Base-by-base conservation (phyloP, 2,329 filamentous ascomycete genomes). In the Hansfordia pulvinata region DNA sequence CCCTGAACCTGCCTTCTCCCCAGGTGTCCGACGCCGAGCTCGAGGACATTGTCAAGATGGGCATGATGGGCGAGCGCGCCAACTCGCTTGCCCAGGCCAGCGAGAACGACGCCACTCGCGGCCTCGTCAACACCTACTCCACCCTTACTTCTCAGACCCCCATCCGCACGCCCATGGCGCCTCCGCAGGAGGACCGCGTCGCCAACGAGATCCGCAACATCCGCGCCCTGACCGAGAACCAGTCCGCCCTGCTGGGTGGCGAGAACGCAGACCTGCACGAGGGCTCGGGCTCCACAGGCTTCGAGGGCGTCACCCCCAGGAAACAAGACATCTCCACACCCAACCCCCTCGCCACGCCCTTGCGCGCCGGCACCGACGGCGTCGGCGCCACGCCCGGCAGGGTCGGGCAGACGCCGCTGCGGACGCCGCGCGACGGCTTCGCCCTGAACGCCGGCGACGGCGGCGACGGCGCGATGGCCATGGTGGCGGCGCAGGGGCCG, bases 31-130 rank as follows among this genome's bases (percentile, higher is more conserved):
- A 98, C 44, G 69, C 74, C 22, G 90, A 98, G 54, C 62, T 98
- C 32, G 90, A 98, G 46, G 86, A 94, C 39, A 96, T 98, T 44
- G 84, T 98, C 37, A 98, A 98, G 61, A 93, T 96, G 85, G 88
- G 90, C 23, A 81, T 93, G 69, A 72, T 85, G 33, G 90, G 88
- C 19, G 85, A 94, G 45, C 76, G 78, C 27, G 90, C 90, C 22
- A 85, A 76, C 42, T 60, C 66, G 35, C 62, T 81, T 48, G 83
- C 82, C 4, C 70, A 71, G 23, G 73, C 75, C 28, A 80, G 81
- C 47, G 84, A 93, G 32, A 92, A 86, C 36, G 74, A 84, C 45
- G 74, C 82, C 27, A 93, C 86, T 1, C 73, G 80, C 37, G 85
- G 86, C 4, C 62, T 98, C 23, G 69, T 96, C 31, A 84, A 83